These are phyloP conservation scores for Botrytis aclada DNA, from an alignment of 2,329 filamentous ascomycete species.

Conservation along the genomic window DNA sequence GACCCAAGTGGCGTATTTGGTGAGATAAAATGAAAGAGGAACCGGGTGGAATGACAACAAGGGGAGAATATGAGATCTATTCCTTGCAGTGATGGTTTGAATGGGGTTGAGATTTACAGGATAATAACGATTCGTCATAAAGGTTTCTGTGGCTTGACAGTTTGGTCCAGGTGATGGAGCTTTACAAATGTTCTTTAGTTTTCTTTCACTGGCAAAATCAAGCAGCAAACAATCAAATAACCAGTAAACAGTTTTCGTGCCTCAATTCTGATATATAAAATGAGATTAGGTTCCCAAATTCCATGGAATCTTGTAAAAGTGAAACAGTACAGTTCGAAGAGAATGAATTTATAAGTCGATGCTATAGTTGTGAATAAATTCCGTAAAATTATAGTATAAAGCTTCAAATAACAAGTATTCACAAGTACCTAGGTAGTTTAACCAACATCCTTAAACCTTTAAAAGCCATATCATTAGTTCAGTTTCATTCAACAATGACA, in stretches of 20 bases:
- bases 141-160: background rate
- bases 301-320: background rate
- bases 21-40: background rate
- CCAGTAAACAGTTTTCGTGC: background rate
- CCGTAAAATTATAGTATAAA: background rate
- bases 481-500: background rate
- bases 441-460: fast-evolving
- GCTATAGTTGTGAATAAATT: background rate
- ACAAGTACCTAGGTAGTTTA: background rate
- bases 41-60: background rate
- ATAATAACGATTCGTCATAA: background rate
- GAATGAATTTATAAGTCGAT: background rate
- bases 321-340: background rate
- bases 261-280: background rate
- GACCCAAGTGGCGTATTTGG: background rate
- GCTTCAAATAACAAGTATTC: background rate
- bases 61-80: background rate
- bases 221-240: background rate
- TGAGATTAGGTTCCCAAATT: background rate
- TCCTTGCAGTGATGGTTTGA: background rate
- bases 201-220: background rate
- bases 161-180: background rate
- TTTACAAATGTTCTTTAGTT: background rate
- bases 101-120: background rate
- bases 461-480: background rate